Evolutionary conservation across 139 green algal species (phyloP).

Genomic region (Deuterostichococcus epilithicus): DNA sequence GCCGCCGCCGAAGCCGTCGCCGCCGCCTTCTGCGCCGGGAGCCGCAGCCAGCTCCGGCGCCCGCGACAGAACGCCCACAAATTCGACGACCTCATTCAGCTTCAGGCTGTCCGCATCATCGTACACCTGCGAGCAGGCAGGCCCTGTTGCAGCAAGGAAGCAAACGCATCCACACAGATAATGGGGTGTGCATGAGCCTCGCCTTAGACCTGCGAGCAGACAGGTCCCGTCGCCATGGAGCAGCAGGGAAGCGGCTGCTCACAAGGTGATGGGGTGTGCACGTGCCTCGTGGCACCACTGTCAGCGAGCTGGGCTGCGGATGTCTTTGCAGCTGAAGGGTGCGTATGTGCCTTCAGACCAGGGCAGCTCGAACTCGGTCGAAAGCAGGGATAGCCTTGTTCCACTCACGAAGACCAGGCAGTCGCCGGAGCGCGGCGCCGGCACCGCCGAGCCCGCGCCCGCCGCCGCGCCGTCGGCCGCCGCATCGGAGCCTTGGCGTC

Average conservation of each 20-base stretch:
- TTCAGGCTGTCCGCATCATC: conserved; percentile 29
- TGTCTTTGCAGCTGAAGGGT: too few species aligned
- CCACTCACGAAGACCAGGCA: conserved; percentile 55
- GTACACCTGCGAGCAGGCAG: conserved; percentile 39
- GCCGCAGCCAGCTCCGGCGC: conserved; percentile 38
- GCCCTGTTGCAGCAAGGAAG: background rate
- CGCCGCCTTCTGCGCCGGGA: conserved; percentile 9
- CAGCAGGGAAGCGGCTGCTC: too few species aligned
- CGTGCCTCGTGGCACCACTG: too few species aligned
- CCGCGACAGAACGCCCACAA: conserved; percentile 49
- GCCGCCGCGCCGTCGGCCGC: background rate
- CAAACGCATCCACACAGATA: too few species aligned
- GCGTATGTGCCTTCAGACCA: too few species aligned
- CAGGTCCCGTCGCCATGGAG: too few species aligned
- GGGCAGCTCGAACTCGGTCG: too few species aligned
- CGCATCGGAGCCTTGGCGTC: background rate
- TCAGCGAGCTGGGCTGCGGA: too few species aligned
- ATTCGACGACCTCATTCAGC: conserved; percentile 63
- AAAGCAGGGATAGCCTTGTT: too few species aligned
- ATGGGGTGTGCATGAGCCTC: background rate
- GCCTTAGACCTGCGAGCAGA: too few species aligned
- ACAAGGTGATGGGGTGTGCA: too few species aligned
- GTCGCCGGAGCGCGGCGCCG: conserved; percentile 28
- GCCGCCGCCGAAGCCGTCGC: conserved; percentile 3
- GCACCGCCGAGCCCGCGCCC: background rate